Conservation (phyloP, 169 alveolate species). For the Ichthyophthirius multifiliis region DNA sequence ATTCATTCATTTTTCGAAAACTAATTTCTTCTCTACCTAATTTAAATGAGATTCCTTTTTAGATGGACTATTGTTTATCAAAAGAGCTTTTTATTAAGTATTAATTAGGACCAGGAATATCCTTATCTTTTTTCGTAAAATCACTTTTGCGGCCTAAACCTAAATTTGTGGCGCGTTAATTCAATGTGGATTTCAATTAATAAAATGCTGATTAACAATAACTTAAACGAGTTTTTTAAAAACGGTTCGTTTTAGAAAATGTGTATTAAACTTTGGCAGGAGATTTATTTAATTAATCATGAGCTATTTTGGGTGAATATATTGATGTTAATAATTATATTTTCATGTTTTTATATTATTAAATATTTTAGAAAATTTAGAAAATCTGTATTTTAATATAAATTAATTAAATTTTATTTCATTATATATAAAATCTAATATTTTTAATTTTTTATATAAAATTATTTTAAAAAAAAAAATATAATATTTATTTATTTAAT, state of each 20-base stretch:
- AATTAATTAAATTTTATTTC: too few relatives aligned
- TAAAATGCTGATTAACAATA: neutral
- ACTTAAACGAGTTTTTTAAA: neutral
- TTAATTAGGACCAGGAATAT: neutral
- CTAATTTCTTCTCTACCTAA: constrained; percentile 2
- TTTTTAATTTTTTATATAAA: too few relatives aligned
- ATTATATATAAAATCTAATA: too few relatives aligned
- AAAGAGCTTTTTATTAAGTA: neutral
- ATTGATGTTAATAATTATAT: too few relatives aligned
- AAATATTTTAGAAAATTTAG: too few relatives aligned
- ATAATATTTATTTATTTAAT: too few relatives aligned
- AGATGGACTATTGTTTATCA: neutral
- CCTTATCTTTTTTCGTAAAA: neutral
- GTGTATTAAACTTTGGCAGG: neutral
- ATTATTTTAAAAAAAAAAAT: too few relatives aligned
- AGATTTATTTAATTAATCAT: neutral
- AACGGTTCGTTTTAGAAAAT: neutral
- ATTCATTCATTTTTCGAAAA: too few relatives aligned
- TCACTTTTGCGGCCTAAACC: neutral
- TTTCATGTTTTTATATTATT: too few relatives aligned
- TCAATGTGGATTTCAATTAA: neutral
- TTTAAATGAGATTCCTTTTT: constrained; percentile 1
- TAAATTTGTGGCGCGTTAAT: neutral
- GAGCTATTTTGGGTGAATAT: neutral
- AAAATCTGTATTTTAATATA: too few relatives aligned